These are phyloP conservation scores for Umbilicus rupestris DNA, from an alignment of 164 flowering plant species.

Conservation along the genomic window DNA sequence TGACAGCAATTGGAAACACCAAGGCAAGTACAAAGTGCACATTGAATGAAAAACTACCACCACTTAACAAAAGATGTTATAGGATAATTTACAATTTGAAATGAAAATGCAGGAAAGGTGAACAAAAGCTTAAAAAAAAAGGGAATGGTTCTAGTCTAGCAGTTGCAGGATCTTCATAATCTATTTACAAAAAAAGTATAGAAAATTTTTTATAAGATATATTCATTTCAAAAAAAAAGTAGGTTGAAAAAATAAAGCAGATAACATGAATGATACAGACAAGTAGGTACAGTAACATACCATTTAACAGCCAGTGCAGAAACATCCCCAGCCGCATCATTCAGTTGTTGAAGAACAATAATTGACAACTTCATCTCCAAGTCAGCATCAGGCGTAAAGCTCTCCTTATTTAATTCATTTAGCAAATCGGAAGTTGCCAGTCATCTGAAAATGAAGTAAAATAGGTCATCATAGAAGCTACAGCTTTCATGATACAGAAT, in stretches of 20 bases:
- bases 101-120: too few species aligned
- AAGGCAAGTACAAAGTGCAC: background rate
- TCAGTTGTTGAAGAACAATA: slow-evolving; percentile 80
- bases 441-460: slow-evolving; percentile 53
- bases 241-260: background rate
- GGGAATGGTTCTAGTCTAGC: background rate
- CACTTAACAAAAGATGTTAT: too few species aligned
- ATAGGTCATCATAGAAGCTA: background rate
- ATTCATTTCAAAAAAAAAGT: background rate
- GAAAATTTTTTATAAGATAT: background rate
- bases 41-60: background rate
- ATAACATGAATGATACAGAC: background rate
- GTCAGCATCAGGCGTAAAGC: slow-evolving; percentile 68
- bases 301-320: slow-evolving; percentile 98
- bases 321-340: slow-evolving; percentile 97
- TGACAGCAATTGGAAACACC: background rate
- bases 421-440: slow-evolving; percentile 97
- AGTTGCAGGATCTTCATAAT: background rate
- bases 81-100: too few species aligned
- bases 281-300: slow-evolving; percentile 20
- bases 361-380: slow-evolving; percentile 65
- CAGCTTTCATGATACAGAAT: background rate
- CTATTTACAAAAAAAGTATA: background rate
- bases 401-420: slow-evolving; percentile 76
- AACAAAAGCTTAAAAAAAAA: too few species aligned